A percentile compares a stretch with the other conserved stretches of the same genome.
These are phyloP conservation scores for Paraphaeosphaeria minitans DNA, from an alignment of 2,329 filamentous ascomycete genomes.

Conservation along the genomic window DNA sequence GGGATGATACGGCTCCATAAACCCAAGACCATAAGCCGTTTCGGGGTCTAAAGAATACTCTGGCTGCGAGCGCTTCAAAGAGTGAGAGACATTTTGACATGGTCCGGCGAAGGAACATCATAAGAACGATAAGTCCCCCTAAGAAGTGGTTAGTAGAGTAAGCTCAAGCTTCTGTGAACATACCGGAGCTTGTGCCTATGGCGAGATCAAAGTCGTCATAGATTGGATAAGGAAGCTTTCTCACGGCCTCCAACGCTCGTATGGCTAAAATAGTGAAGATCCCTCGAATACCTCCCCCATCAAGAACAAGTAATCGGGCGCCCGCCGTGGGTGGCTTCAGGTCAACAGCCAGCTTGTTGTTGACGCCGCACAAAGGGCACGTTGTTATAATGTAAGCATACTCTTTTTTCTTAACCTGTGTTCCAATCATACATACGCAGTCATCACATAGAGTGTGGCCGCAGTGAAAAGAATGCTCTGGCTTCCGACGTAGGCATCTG, in stretches of 20 bases:
- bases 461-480: not conserved
- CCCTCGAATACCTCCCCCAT: conserved; percentile 19
- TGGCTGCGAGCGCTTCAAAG: conserved; percentile 17
- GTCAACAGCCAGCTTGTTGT: conserved; percentile 10
- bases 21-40: conserved; percentile 18
- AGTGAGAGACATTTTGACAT: conserved; percentile 14
- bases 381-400: not conserved
- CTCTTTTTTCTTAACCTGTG: not conserved
- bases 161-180: not conserved
- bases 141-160: not conserved
- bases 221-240: conserved; percentile 21
- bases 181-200: conserved; percentile 21
- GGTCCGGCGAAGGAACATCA: conserved; percentile 18
- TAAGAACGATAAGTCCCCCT: conserved; percentile 23
- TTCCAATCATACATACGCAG: not conserved
- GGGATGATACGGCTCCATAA: not conserved
- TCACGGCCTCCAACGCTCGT: conserved; percentile 14
- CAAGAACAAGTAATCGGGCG: conserved; percentile 20
- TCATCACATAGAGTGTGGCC: not conserved
- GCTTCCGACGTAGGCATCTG: not conserved
- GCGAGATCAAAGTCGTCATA: conserved; percentile 23
- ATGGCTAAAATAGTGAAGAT: conserved; percentile 19
- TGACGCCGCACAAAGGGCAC: not conserved
- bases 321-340: conserved; percentile 20
- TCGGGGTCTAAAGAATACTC: conserved; percentile 24